phyloP scores from a whole-genome alignment of 202 grass and related monocot species.

The Carex sylvatica region DNA sequence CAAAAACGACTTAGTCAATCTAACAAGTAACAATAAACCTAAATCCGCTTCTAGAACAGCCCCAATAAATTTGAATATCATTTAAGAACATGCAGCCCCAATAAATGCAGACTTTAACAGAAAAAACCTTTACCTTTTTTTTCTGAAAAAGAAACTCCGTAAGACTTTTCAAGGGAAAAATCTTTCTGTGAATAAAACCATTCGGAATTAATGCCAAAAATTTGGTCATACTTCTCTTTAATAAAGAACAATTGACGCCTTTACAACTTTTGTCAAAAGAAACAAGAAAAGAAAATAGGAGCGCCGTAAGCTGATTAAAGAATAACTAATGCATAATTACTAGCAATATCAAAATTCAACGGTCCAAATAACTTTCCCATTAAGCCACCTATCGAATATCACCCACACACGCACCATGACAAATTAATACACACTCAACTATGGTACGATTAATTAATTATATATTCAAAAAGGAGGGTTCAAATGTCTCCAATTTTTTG shows the following conservation, averaged over 20 bases:
- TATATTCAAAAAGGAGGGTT: too few relatives aligned
- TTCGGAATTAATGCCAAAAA: background rate
- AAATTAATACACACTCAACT: background rate
- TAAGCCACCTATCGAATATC: background rate
- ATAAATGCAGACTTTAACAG: too few relatives aligned
- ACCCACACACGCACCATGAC: background rate
- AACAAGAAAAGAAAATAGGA: background rate
- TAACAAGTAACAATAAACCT: too few relatives aligned
- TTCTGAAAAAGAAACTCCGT: too few relatives aligned
- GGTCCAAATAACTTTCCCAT: background rate
- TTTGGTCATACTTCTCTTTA: background rate
- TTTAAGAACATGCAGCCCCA: too few relatives aligned
- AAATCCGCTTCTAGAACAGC: too few relatives aligned
- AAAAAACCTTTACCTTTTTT: too few relatives aligned
- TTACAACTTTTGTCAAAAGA: background rate
- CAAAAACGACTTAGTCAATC: too few relatives aligned
- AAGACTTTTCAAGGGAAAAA: background rate
- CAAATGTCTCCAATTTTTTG: too few relatives aligned
- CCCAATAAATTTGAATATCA: too few relatives aligned
- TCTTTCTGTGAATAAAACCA: background rate
- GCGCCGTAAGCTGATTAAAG: background rate
- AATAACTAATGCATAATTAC: background rate
- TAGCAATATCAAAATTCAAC: background rate
- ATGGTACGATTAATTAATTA: too few relatives aligned
- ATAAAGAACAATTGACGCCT: background rate